phyloP scores from a whole-genome alignment of 305 asterid species.

The Stenogyne calaminthoides region DNA sequence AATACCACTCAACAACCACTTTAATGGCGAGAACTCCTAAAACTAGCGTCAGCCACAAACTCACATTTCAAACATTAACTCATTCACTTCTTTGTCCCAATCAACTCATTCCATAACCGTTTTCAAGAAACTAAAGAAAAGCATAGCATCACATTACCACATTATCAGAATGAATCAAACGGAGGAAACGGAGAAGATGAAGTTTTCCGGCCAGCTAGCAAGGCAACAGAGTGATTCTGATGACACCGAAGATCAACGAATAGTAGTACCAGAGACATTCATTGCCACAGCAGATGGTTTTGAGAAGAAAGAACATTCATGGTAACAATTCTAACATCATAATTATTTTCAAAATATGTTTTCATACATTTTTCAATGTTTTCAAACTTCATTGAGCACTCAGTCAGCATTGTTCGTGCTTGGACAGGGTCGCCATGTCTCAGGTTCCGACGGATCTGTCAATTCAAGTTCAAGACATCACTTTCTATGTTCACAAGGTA shows the following conservation, averaged over 20 bases:
- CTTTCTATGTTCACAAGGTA: conserved; percentile 77
- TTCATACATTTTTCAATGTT: not conserved
- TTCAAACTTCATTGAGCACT: not conserved
- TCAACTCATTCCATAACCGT: conserved; percentile 21
- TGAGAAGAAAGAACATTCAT: conserved; percentile 60
- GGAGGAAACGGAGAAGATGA: conserved; percentile 31
- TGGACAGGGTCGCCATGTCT: conserved; percentile 67
- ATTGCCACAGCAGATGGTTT: conserved; percentile 45
- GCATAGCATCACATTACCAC: not conserved
- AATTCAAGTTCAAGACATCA: conserved; percentile 69
- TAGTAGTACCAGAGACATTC: conserved; percentile 45
- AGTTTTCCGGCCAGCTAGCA: conserved; percentile 31
- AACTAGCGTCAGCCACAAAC: conserved; percentile 51
- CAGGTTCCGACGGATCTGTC: conserved; percentile 75
- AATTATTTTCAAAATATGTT: not conserved
- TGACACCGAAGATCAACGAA: conserved; percentile 32
- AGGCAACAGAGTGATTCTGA: conserved; percentile 35
- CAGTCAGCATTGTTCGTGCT: conserved; percentile 30
- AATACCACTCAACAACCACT: conserved; percentile 44
- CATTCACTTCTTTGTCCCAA: conserved; percentile 38
- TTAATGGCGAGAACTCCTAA: conserved; percentile 31
- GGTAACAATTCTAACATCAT: conserved; percentile 44
- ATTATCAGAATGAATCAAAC: conserved; percentile 29
- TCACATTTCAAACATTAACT: conserved; percentile 45
- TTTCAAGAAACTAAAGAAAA: conserved; percentile 6